These are phyloP conservation scores for Arthroderma sp. DNA, from an alignment of 2,329 filamentous ascomycete species.

Conservation along the genomic window DNA sequence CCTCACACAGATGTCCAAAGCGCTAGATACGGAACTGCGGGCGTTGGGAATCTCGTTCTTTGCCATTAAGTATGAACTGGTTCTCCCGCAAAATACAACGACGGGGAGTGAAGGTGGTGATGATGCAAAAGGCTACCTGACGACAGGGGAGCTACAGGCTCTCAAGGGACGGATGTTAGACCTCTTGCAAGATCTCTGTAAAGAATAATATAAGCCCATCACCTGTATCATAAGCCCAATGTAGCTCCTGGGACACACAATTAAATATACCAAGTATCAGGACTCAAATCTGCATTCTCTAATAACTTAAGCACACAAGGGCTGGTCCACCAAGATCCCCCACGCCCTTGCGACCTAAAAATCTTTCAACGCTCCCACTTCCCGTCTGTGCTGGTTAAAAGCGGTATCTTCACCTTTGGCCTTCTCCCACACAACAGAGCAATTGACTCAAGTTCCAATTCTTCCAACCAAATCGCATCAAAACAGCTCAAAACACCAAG, in stretches of 20 bases:
- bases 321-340: background rate
- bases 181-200: slow-evolving; percentile 39
- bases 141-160: slow-evolving; percentile 28
- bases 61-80: slow-evolving; percentile 34
- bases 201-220: slow-evolving; percentile 13
- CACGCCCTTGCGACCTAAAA: background rate
- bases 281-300: background rate
- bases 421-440: too few species aligned
- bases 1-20: slow-evolving; percentile 45
- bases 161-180: slow-evolving; percentile 38
- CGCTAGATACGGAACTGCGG: slow-evolving; percentile 43
- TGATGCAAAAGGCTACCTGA: slow-evolving; percentile 18
- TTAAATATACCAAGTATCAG: background rate
- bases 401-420: too few species aligned
- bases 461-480: too few species aligned
- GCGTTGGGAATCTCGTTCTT: slow-evolving; percentile 50
- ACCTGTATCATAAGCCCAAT: background rate
- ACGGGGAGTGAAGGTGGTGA: background rate
- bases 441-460: too few species aligned
- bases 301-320: background rate
- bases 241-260: background rate
- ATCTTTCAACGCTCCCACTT: background rate
- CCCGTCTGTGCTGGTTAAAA: background rate
- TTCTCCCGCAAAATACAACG: slow-evolving; percentile 15
- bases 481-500: too few species aligned